These are phyloP conservation scores for Neobulgaria alba DNA, from an alignment of 2,329 filamentous ascomycete species.

Conservation along the genomic window DNA sequence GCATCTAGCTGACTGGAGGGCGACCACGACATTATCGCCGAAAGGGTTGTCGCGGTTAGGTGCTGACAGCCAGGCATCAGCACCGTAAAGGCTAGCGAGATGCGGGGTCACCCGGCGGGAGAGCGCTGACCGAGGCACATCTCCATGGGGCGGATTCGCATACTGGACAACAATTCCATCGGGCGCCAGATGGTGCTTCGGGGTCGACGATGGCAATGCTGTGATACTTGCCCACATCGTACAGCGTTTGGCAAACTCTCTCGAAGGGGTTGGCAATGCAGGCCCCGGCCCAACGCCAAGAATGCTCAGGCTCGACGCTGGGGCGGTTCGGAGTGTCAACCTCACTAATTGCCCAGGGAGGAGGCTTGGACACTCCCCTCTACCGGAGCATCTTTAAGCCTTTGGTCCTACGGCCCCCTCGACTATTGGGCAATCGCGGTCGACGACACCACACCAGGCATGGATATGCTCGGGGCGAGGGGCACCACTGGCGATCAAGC, in stretches of 20 bases:
- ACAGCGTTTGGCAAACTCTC: too few relatives aligned
- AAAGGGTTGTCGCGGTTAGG: neutral
- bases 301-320: too few relatives aligned
- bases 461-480: neutral
- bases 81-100: neutral
- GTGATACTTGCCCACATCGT: too few relatives aligned
- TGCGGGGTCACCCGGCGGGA: too few relatives aligned
- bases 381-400: neutral
- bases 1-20: neutral
- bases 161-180: too few relatives aligned
- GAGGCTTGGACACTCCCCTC: neutral
- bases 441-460: neutral
- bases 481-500: neutral
- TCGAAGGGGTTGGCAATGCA: too few relatives aligned
- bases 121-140: too few relatives aligned
- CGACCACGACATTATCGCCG: neutral
- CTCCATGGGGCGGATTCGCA: too few relatives aligned
- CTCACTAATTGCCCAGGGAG: neutral
- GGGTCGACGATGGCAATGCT: too few relatives aligned
- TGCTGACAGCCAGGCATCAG: neutral
- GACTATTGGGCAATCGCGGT: neutral
- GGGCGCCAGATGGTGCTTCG: too few relatives aligned
- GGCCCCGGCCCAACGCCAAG: too few relatives aligned
- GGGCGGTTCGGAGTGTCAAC: too few relatives aligned
- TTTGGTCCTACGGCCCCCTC: neutral